A percentile compares a stretch with the other conserved stretches of the same genome.
phyloP scores from a whole-genome alignment of 768 basidiomycete species.

The Exidia glandulosa region DNA sequence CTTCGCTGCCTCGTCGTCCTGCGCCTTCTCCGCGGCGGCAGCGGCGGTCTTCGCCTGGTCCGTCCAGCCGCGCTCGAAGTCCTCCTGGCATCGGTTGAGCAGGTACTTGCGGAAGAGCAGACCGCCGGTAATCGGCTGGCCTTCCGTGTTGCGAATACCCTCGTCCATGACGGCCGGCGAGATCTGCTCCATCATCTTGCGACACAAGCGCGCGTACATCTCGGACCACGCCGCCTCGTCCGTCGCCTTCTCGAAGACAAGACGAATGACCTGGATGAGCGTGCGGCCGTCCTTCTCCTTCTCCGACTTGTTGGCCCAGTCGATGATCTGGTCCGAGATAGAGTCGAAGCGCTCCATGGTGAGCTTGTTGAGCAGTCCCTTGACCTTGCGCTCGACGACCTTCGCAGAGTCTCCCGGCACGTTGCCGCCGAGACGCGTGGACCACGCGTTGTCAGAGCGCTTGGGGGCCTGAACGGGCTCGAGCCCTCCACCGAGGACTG shows the following conservation, averaged over 20 bases:
- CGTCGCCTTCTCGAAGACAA: constrained; percentile 38
- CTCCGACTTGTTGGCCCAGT: constrained; percentile 33
- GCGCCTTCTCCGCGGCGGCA: no score
- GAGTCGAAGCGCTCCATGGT: constrained; percentile 35
- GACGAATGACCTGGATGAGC: constrained; percentile 33
- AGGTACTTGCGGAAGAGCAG: constrained; percentile 36
- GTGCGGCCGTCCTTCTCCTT: constrained; percentile 33
- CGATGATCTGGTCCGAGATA: constrained; percentile 34
- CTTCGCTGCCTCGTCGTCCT: constrained; percentile 15
- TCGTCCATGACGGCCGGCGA: constrained; percentile 27
- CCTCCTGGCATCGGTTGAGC: constrained; percentile 35
- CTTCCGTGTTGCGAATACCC: constrained; percentile 20
- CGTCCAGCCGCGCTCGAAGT: constrained; percentile 34
- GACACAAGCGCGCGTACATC: constrained; percentile 35
- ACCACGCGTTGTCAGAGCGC: no score
- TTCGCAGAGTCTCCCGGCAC: constrained; percentile 28
- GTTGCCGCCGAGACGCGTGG: no score
- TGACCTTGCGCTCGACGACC: constrained; percentile 36
- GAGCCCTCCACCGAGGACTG: no score
- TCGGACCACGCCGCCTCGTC: constrained; percentile 37
- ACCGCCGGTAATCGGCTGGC: constrained; percentile 27
- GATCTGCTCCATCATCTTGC: constrained; percentile 26
- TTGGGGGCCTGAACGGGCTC: no score
- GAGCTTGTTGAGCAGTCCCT: constrained; percentile 38
- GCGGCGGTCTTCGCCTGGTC: constrained; percentile 6